Evolutionary conservation across 1,284 basidiomycete genomes (phyloP), one percentile per base, ranked within the genome.

Genomic region (Heterobasidion occidentale): DNA sequence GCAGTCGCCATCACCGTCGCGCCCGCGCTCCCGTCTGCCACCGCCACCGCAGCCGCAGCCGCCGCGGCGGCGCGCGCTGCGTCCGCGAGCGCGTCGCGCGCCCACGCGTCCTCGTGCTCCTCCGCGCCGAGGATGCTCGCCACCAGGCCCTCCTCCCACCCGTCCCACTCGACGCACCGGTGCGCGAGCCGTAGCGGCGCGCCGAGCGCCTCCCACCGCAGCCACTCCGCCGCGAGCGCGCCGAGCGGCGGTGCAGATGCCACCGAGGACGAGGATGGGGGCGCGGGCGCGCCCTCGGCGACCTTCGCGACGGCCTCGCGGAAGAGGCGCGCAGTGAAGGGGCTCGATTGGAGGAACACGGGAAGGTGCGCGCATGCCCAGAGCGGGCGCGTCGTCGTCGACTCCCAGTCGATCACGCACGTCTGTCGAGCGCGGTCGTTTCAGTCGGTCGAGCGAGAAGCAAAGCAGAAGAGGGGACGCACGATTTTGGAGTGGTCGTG

Each of bases 391-490:
- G 84, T 90, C 8, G 88, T 89, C 15, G 88, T 90, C 9, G 88
- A 88, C 67, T 92, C 88, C 89, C 88, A 91, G 63, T 92, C 89
- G 52, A 92, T 91, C 59, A 92, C 79, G 63, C 87, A 88, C 1
- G 86, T 87, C 89, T 91, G 63, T 1, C 45, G 46, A 33, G 46
- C 58, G 50, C 27, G 27, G 27, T 27, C 27, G 27, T 27, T 27
- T 27, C 27, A 27, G 27, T 27, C 27, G 27, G 27, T 27, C n/a
- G 49, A 54, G 36, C 44, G 15, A 27, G 27, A 27, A 27, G 27
- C 27, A 27, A 27, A 27, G 27, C 27, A 57, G 59, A 35, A 51
- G 48, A 33, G 60, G 54, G 38, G 38, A 76, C 87, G 63, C 61
- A 91, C 88, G 54, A 92, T 86, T 61, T 77, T 80, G 0, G 83